Conservation (phyloP, 2,329 filamentous ascomycete genomes). For the Fusarium haematococcum region DNA sequence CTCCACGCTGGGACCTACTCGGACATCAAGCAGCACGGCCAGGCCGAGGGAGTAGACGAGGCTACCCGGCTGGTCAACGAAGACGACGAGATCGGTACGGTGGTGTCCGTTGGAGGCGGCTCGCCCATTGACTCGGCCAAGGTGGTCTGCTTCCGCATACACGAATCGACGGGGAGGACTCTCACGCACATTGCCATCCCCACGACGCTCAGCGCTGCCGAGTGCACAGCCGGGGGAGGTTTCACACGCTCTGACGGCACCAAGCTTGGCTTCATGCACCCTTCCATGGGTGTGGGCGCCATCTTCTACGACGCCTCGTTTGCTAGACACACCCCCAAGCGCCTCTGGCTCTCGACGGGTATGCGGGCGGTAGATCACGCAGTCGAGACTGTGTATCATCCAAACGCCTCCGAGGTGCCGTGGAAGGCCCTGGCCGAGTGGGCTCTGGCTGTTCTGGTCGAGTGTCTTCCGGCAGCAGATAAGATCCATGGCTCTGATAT, state of each 20-base stretch:
- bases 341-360: conserved; percentile 36
- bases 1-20: conserved; percentile 23
- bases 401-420: conserved; percentile 33
- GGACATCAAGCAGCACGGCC: conserved; percentile 32
- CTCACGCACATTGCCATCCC: conserved; percentile 29
- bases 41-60: conserved; percentile 28
- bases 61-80: conserved; percentile 11
- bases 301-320: conserved; percentile 33
- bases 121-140: conserved; percentile 33
- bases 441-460: conserved; percentile 14
- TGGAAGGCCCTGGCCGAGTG: conserved; percentile 37
- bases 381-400: conserved; percentile 40
- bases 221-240: conserved; percentile 40
- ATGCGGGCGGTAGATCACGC: conserved; percentile 38
- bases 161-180: conserved; percentile 27
- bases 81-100: conserved; percentile 17
- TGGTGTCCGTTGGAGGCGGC: conserved; percentile 31
- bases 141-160: conserved; percentile 41
- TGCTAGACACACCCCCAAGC: conserved; percentile 31
- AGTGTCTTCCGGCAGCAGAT: conserved; percentile 15
- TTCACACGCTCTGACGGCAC: conserved; percentile 38
- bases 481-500: conserved; percentile 18
- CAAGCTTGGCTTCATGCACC: conserved; percentile 41
- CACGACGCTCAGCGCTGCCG: conserved; percentile 37
- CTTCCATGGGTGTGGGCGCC: conserved; percentile 28